These are phyloP conservation scores for Amphicarpaea edgeworthii DNA, from an alignment of 306 rosid genomes.

Conservation along the genomic window DNA sequence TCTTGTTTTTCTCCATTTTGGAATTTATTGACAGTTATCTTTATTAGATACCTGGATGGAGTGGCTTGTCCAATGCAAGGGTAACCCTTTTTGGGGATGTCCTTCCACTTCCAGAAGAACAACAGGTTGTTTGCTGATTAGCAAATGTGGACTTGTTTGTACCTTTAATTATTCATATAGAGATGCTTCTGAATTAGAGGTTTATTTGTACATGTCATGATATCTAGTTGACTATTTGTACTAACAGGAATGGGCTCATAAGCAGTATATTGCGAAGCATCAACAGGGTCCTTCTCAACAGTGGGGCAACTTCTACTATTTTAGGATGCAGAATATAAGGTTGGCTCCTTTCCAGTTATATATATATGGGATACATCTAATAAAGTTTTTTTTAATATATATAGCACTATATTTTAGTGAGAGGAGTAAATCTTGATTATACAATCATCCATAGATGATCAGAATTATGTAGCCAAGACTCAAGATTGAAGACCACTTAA, in stretches of 20 bases:
- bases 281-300: slow-evolving; percentile 99
- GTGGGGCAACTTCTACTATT: slow-evolving; percentile 99
- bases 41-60: slow-evolving; percentile 98
- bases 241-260: slow-evolving; percentile 97
- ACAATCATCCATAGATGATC: background rate
- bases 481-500: background rate
- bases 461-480: background rate
- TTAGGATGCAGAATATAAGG: slow-evolving; percentile 97
- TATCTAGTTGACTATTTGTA: slow-evolving; percentile 40
- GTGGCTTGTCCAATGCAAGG: slow-evolving; percentile 98
- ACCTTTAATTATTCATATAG: slow-evolving; percentile 16
- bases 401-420: too few relatives aligned
- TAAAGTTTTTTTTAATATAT: background rate
- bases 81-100: slow-evolving; percentile 98
- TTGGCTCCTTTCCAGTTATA: slow-evolving; percentile 44
- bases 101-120: slow-evolving; percentile 92
- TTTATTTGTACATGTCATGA: slow-evolving; percentile 39
- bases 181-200: slow-evolving; percentile 33
- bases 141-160: slow-evolving; percentile 21
- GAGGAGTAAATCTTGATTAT: background rate
- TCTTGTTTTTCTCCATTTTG: slow-evolving; percentile 44
- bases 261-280: slow-evolving; percentile 95
- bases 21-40: slow-evolving; percentile 53
- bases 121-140: slow-evolving; percentile 68
- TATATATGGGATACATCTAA: background rate